phyloP scores from a whole-genome alignment of 2,329 filamentous ascomycete species.

The Xylaria sp. region DNA sequence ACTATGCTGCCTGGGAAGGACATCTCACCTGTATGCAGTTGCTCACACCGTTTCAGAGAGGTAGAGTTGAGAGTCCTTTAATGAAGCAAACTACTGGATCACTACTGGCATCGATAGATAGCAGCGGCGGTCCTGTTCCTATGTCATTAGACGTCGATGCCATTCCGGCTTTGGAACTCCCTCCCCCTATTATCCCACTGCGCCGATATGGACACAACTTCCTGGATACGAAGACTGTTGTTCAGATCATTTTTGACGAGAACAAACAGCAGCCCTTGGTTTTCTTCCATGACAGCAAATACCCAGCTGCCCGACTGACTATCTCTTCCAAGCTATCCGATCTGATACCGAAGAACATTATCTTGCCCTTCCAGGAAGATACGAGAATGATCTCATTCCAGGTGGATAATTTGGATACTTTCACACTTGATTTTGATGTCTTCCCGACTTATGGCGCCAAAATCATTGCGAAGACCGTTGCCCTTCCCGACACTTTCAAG shows the following conservation, averaged over 20 bases:
- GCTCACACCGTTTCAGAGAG: slow-evolving; percentile 57
- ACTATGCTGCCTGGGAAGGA: slow-evolving; percentile 98
- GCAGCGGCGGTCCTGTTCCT: slow-evolving; percentile 48
- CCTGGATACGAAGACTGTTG: slow-evolving; percentile 92
- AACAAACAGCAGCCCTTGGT: slow-evolving; percentile 68
- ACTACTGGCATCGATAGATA: slow-evolving; percentile 40
- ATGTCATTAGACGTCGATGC: slow-evolving; percentile 76
- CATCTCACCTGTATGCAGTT: slow-evolving; percentile 91
- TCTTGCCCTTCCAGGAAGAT: slow-evolving; percentile 94
- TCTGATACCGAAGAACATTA: slow-evolving; percentile 91
- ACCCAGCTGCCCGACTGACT: slow-evolving; percentile 87
- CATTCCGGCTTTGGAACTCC: slow-evolving; percentile 86
- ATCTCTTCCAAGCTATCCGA: slow-evolving; percentile 96
- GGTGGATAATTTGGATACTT: slow-evolving; percentile 86
- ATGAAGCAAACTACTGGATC: slow-evolving; percentile 37
- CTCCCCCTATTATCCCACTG: slow-evolving; percentile 91
- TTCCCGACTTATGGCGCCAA: slow-evolving; percentile 97
- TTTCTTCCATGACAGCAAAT: slow-evolving; percentile 97
- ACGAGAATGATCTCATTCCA: slow-evolving; percentile 92
- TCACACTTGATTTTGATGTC: slow-evolving; percentile 94
- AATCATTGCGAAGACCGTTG: slow-evolving; percentile 93
- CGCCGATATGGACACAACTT: slow-evolving; percentile 97
- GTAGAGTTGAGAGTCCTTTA: slow-evolving; percentile 40
- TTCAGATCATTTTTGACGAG: slow-evolving; percentile 85
- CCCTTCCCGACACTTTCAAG: slow-evolving; percentile 79